phyloP scores from a whole-genome alignment of 768 basidiomycete species.

The Mycena maculata region DNA sequence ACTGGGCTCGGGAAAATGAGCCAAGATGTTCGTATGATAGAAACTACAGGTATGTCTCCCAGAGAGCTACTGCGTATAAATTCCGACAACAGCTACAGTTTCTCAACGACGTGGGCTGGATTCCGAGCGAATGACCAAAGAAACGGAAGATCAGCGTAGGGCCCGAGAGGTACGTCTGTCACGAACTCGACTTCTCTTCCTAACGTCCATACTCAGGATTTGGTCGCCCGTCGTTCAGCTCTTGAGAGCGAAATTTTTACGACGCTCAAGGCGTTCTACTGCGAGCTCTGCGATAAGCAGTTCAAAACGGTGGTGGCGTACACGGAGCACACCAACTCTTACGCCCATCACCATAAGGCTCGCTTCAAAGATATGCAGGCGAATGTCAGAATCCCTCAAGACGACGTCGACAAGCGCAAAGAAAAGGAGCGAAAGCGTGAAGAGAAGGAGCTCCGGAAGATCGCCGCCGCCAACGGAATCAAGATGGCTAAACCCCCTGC shows the following conservation, averaged over 20 bases:
- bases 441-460: constrained; percentile 86
- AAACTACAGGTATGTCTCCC: constrained; percentile 60
- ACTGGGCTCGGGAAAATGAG: constrained; percentile 84
- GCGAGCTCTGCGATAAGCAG: constrained; percentile 86
- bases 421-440: constrained; percentile 90
- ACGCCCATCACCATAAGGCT: constrained; percentile 88
- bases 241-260: constrained; percentile 75
- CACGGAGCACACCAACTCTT: constrained; percentile 91
- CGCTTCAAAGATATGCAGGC: constrained; percentile 87
- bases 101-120: constrained; percentile 84
- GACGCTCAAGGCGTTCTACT: constrained; percentile 82
- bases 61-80: not conserved
- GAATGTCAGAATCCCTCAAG: constrained; percentile 72
- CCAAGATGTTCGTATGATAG: constrained; percentile 87
- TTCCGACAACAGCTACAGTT: constrained; percentile 48
- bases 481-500: constrained; percentile 65
- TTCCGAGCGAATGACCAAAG: constrained; percentile 83
- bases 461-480: constrained; percentile 85
- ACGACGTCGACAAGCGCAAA: constrained; percentile 78
- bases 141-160: constrained; percentile 81
- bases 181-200: not conserved
- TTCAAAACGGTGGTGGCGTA: constrained; percentile 89
- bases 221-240: constrained; percentile 72
- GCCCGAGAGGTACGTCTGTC: constrained; percentile 69
- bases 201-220: constrained; percentile 55